These are phyloP conservation scores for Coniochaeta sp. DNA, from an alignment of 2,329 filamentous ascomycete genomes.

Conservation along the genomic window DNA sequence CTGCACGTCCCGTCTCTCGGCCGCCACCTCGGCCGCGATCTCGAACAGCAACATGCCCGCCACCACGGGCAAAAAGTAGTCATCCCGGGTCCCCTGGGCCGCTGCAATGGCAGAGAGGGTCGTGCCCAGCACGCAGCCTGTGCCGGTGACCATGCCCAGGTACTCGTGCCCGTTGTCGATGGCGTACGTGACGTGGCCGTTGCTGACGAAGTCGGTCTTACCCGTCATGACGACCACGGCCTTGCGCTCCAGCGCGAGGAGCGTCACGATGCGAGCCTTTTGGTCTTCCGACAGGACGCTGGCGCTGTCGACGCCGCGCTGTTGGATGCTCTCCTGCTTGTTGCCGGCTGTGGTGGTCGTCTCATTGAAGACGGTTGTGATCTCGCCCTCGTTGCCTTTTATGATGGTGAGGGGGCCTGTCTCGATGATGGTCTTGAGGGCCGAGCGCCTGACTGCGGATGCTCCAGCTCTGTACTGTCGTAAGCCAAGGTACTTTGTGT, in stretches of 20 bases:
- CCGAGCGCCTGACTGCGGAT: conserved; percentile 63
- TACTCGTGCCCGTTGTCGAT: conserved; percentile 71
- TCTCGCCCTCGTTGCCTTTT: conserved; percentile 91
- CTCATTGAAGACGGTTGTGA: conserved; percentile 56
- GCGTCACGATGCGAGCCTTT: conserved; percentile 55
- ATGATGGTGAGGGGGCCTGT: conserved; percentile 78
- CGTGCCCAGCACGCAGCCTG: conserved; percentile 80
- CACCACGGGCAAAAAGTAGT: conserved; percentile 66
- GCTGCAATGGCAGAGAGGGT: conserved; percentile 70
- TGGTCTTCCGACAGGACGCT: conserved; percentile 38
- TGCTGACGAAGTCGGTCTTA: conserved; percentile 66
- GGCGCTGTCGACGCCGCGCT: conserved; percentile 79
- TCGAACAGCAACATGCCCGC: conserved; percentile 74
- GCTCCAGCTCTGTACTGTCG: conserved; percentile 66
- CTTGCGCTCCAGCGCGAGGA: conserved; percentile 60
- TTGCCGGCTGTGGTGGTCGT: conserved; percentile 6
- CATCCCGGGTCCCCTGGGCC: conserved; percentile 37
- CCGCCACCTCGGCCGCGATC: conserved; percentile 61
- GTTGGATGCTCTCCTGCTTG: conserved; percentile 35
- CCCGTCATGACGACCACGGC: conserved; percentile 81
- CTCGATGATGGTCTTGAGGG: conserved; percentile 63
- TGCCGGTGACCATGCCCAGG: conserved; percentile 67
- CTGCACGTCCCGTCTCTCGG: conserved; percentile 51
- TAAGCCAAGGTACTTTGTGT: too few relatives aligned
- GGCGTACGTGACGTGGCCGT: conserved; percentile 60